Evolutionary conservation across 371 early-diverging fungal genomes (phyloP).

Genomic region (Mortierella sp.): DNA sequence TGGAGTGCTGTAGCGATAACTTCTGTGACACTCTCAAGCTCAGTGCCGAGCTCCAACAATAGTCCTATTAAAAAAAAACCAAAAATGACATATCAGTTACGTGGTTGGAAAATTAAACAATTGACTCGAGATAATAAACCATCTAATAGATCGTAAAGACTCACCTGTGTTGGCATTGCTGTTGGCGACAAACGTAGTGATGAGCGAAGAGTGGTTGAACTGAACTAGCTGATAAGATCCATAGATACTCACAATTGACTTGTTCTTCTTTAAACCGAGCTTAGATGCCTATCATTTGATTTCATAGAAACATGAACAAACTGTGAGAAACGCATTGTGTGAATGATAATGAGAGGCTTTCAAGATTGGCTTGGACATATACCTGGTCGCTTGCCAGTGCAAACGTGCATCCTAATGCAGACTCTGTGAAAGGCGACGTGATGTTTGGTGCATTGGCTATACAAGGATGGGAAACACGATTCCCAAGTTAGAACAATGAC

Average conservation of each 20-base stretch:
- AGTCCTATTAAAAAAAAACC: constrained; percentile 30
- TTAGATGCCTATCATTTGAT: constrained; percentile 66
- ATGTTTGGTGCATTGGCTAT: constrained; percentile 51
- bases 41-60: constrained; percentile 54
- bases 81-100: neutral
- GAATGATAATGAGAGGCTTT: neutral
- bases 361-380: neutral
- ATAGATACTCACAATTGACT: constrained; percentile 70
- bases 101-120: neutral
- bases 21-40: constrained; percentile 58
- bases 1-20: constrained; percentile 56
- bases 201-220: constrained; percentile 67
- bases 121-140: neutral
- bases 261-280: constrained; percentile 71
- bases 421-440: constrained; percentile 54
- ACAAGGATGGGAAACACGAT: neutral
- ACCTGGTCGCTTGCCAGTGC: constrained; percentile 58
- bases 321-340: neutral
- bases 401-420: constrained; percentile 54
- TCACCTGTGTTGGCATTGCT: constrained; percentile 71
- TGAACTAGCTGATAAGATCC: constrained; percentile 73
- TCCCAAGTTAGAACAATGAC: neutral
- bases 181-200: constrained; percentile 69
- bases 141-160: neutral
- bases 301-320: constrained; percentile 7